Conservation (phyloP, 1,139 yeast genomes). For the Debaryomycetaceae sp. region DNA sequence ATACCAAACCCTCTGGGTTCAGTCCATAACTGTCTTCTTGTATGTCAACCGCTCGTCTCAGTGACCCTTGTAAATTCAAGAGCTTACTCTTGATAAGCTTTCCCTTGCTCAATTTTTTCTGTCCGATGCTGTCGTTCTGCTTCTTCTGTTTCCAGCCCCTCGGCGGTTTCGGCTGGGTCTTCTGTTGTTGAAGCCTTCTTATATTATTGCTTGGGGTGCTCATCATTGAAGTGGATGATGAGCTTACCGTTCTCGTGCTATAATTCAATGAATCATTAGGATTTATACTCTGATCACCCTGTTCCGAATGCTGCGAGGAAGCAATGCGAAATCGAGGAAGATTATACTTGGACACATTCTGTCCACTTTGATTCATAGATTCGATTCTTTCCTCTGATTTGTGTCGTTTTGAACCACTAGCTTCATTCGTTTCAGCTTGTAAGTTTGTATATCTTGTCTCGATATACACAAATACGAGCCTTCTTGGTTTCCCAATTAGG, state of each 20-base stretch:
- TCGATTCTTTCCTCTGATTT: not conserved
- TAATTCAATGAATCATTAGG: constrained; percentile 18
- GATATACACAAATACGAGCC: not conserved
- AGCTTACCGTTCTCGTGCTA: constrained; percentile 23
- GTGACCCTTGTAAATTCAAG: constrained; percentile 29
- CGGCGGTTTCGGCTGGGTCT: constrained; percentile 2
- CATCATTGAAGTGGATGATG: constrained; percentile 31
- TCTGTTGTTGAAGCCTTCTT: constrained; percentile 18
- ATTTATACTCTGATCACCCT: constrained; percentile 16
- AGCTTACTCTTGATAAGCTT: constrained; percentile 26
- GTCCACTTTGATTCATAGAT: not conserved
- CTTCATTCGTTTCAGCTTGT: not conserved
- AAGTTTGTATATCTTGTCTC: not conserved
- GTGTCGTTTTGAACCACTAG: not conserved
- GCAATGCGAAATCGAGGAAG: constrained; percentile 7
- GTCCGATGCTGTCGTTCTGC: constrained; percentile 4
- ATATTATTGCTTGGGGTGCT: constrained; percentile 34
- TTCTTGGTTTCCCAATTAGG: not conserved
- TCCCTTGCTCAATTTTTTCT: constrained; percentile 18
- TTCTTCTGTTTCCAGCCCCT: constrained; percentile 5
- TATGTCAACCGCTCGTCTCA: constrained; percentile 8
- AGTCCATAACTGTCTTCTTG: not conserved
- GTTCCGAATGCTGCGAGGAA: constrained; percentile 14
- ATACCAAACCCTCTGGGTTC: constrained; percentile 9
- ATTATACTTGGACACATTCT: constrained; percentile 3